Evolutionary conservation across 1,284 basidiomycete genomes (phyloP), one percentile per base, ranked within the genome.

Genomic region (Phellopilus nigrolimitatus): DNA sequence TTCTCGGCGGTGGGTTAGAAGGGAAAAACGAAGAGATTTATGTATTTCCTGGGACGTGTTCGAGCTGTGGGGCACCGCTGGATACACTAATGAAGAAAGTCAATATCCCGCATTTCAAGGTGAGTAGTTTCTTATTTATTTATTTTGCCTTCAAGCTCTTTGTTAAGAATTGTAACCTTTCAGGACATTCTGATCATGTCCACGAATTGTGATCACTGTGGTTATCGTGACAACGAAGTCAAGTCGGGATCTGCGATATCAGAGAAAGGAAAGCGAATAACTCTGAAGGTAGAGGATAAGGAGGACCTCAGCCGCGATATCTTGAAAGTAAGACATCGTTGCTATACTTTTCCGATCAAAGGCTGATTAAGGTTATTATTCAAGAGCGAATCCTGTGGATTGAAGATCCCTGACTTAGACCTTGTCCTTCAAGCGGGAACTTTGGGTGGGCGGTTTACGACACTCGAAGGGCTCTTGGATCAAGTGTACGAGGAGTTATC

Each of bases 101-200:
- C 61, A 85, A 84, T 62, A 98, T 99, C 59, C 97, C 97, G 0
- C 95, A 99, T 70, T 99, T 99, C 78, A 92, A 99, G 77, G 91
- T 88, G 53, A 48, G 73, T 57, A 25, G 38, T 36, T 37, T 13
- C 10, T 39, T 24, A 33, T 19, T 54, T 51, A 59, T 10, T 15
- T 24, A 21, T 24, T 22, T 39, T 19, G 37, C 17, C 10, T 21
- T 46, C 15, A 12, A 24, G 22, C 15, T 42, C 7, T 7, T 17
- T 40, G n/a, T n/a, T 36, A 22, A 17, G 34, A 2, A 5, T 30
- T 48, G 22, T 41, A 30, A 51, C 33, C 12, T 24, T 46, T n/a
- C 42, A 94, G 89, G 94, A 99, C 64, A 88, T 95, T 55, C 74
- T 99, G 57, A 95, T 99, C 70, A 99, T 99, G 95, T 97, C 95